Percentiles rank a stretch among this genome's conserved stretches.
phyloP scores from a whole-genome alignment of 2,329 filamentous ascomycete genomes.

The Pseudogymnoascus sp. region DNA sequence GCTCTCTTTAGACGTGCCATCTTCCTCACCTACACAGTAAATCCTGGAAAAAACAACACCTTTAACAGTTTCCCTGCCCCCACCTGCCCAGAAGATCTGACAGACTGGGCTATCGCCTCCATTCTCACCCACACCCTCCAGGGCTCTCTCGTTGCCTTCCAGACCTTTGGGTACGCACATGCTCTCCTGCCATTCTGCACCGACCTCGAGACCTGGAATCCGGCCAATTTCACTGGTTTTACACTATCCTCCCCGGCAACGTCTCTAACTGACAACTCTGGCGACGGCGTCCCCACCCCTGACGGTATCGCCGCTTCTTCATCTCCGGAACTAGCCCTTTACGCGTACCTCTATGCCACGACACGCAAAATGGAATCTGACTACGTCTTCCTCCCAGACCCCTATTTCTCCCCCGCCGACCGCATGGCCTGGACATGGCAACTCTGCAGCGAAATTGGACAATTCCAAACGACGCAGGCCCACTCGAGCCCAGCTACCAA shows the following conservation, averaged over 20 bases:
- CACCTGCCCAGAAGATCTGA: neutral
- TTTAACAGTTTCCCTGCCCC: neutral
- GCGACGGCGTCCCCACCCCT: neutral
- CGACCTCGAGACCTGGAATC: neutral
- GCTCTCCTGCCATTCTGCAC: neutral
- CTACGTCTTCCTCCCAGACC: neutral
- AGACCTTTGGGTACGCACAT: neutral
- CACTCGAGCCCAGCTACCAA: neutral
- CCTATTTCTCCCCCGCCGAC: neutral
- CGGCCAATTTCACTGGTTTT: neutral
- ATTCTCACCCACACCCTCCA: neutral
- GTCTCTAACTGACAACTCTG: neutral
- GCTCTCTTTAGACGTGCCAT: constrained; percentile 10
- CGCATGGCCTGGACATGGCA: neutral
- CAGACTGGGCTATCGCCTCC: neutral
- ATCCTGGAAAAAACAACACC: neutral
- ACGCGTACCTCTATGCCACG: neutral
- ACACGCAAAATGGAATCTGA: neutral
- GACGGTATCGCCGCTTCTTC: neutral
- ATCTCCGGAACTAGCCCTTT: neutral
- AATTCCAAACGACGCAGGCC: neutral
- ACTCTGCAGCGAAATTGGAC: neutral
- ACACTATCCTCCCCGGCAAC: neutral
- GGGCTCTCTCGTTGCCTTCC: neutral
- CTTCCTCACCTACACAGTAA: constrained; percentile 4